phyloP scores from a whole-genome alignment of 176 grass and related monocot genomes.

The Musa acuminata region DNA sequence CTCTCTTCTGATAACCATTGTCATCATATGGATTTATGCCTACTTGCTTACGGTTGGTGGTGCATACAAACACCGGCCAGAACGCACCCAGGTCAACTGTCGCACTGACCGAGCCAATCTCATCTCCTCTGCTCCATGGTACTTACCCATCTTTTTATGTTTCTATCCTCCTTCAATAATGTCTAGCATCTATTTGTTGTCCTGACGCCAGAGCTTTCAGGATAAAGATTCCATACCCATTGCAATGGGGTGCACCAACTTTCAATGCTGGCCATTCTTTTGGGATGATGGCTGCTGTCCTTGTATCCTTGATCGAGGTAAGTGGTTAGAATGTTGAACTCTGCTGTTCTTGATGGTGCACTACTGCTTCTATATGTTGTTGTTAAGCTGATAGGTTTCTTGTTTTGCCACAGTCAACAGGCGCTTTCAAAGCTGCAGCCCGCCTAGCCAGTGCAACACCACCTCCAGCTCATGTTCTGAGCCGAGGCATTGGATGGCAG shows the following conservation, averaged over 20 bases:
- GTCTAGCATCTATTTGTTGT: background rate
- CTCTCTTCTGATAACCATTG: conserved; percentile 54
- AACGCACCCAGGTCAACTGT: conserved; percentile 70
- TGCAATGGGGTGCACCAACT: conserved; percentile 93
- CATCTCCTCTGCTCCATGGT: conserved; percentile 83
- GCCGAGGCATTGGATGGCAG: conserved; percentile 96
- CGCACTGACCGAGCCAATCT: conserved; percentile 72
- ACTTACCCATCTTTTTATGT: conserved; percentile 5
- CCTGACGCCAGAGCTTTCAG: conserved; percentile 19
- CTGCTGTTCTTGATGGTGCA: background rate
- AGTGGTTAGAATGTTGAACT: background rate
- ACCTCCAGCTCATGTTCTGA: conserved; percentile 82
- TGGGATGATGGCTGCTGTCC: conserved; percentile 90
- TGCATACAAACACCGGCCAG: conserved; percentile 57
- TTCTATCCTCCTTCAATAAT: conserved; percentile 9
- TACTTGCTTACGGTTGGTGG: conserved; percentile 79
- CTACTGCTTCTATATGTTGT: background rate
- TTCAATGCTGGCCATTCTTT: conserved; percentile 88
- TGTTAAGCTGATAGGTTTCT: conserved; percentile 12
- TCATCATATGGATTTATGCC: conserved; percentile 71
- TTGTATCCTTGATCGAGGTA: conserved; percentile 93
- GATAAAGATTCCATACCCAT: conserved; percentile 87
- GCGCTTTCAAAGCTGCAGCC: conserved; percentile 80
- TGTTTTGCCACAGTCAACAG: conserved; percentile 57
- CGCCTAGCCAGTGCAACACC: conserved; percentile 87